phyloP scores from a whole-genome alignment of 495 filamentous ascomycete genomes.

The Penicillium robsamsonii region DNA sequence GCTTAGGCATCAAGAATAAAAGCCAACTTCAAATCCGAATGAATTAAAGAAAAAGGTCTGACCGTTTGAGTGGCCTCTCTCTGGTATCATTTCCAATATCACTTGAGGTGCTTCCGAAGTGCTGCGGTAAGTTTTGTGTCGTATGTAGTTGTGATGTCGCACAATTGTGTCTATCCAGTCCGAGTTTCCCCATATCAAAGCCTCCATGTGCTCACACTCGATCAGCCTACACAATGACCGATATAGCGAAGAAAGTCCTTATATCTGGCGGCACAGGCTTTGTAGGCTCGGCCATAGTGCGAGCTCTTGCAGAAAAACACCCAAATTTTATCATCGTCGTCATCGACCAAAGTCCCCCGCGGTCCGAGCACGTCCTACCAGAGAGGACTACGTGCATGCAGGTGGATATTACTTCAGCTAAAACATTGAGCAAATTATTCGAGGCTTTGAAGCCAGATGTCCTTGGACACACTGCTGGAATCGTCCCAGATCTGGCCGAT shows the following conservation, averaged over 20 bases:
- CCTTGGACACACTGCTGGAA: conserved; percentile 48
- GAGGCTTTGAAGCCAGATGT: conserved; percentile 36
- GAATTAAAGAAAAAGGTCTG: background rate
- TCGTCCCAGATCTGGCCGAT: conserved; percentile 42
- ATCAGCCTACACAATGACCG: conserved; percentile 15
- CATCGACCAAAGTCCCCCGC: conserved; percentile 41
- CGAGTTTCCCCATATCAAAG: background rate
- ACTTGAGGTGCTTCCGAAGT: background rate
- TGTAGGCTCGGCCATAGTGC: conserved; percentile 45
- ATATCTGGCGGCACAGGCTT: conserved; percentile 57
- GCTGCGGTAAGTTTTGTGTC: background rate
- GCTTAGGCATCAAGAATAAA: background rate
- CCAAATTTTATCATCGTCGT: conserved; percentile 44
- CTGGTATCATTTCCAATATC: background rate
- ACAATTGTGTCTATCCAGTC: background rate
- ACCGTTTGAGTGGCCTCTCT: background rate
- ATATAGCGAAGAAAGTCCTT: conserved; percentile 35
- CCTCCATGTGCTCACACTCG: background rate
- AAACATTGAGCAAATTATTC: conserved; percentile 31
- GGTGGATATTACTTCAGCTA: conserved; percentile 38
- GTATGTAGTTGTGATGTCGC: background rate
- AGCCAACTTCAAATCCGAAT: background rate
- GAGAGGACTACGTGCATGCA: conserved; percentile 30
- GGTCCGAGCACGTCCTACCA: conserved; percentile 30
- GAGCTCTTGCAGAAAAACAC: conserved; percentile 42